Evolutionary conservation across 2,329 filamentous ascomycete genomes (phyloP).

Genomic region (Cytospora paraplurivora): DNA sequence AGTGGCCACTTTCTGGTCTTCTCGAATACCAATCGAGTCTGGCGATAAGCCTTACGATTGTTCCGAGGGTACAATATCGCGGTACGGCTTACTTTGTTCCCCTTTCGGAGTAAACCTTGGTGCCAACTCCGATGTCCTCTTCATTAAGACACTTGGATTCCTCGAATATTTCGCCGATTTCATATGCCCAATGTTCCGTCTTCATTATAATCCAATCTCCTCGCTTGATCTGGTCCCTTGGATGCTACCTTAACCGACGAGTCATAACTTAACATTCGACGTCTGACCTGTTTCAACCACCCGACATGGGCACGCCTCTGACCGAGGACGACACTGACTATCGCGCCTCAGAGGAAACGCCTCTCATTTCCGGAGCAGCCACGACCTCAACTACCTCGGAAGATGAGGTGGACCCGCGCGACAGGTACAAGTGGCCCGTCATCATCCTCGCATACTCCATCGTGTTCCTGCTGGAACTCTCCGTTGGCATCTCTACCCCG

Average conservation of each 20-base stretch:
- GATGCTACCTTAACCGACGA: neutral
- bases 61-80: neutral
- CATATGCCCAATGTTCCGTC: neutral
- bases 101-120: neutral
- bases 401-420: slow-evolving; percentile 25
- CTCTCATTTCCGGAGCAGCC: neutral
- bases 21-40: neutral
- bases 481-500: slow-evolving; percentile 38
- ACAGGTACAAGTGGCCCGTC: slow-evolving; percentile 33
- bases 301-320: neutral
- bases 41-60: neutral
- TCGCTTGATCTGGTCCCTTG: neutral
- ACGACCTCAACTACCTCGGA: neutral
- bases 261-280: neutral
- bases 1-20: neutral
- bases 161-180: neutral
- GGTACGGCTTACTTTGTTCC: neutral
- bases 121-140: neutral
- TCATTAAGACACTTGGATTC: neutral
- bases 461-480: slow-evolving; percentile 48
- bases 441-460: slow-evolving; percentile 37
- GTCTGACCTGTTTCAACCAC: neutral
- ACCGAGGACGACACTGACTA: slow-evolving; percentile 11
- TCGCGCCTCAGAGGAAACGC: slow-evolving; percentile 8
- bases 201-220: neutral